A percentile compares a stretch with the other conserved stretches of the same genome.
Evolutionary conservation across 2,329 filamentous ascomycete genomes (phyloP).

Genomic region (Phaeosphaeriaceae sp.): DNA sequence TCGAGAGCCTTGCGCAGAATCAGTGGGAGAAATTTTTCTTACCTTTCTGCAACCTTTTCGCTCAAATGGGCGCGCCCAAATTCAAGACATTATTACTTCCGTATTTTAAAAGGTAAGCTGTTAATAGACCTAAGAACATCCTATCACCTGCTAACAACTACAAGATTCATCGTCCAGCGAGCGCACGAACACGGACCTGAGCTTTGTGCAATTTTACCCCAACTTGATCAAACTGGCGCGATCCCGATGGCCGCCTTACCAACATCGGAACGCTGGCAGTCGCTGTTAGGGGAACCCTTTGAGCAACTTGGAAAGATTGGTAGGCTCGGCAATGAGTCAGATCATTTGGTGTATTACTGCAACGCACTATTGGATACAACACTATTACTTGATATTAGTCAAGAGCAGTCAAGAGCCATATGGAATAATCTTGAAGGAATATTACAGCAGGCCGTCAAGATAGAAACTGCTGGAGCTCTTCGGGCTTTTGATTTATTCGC

Average conservation of each 20-base stretch:
- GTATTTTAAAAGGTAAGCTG: conserved; percentile 75
- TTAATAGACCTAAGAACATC: not conserved
- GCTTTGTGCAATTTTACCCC: conserved; percentile 40
- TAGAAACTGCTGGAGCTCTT: conserved; percentile 1
- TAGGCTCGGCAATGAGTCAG: conserved; percentile 10
- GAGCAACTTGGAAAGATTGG: conserved; percentile 54
- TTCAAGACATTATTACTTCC: conserved; percentile 81
- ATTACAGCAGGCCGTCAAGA: conserved; percentile 24
- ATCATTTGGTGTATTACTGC: conserved; percentile 29
- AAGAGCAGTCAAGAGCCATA: conserved; percentile 27
- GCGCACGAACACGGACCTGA: conserved; percentile 40
- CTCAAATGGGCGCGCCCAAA: conserved; percentile 72
- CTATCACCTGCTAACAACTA: conserved; percentile 22
- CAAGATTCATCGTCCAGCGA: conserved; percentile 69
- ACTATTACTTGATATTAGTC: conserved; percentile 25
- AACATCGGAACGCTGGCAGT: conserved; percentile 38
- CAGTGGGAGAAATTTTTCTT: conserved; percentile 76
- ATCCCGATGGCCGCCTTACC: conserved; percentile 26
- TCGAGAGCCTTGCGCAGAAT: conserved; percentile 70
- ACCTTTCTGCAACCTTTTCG: conserved; percentile 82
- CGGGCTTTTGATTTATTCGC: conserved; percentile 62
- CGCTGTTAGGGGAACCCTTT: conserved; percentile 69
- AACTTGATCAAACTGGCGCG: conserved; percentile 29
- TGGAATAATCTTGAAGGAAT: conserved; percentile 27
- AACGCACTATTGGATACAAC: conserved; percentile 40